Conservation (phyloP, 495 filamentous ascomycete genomes). For the Hypoxylon lenormandii region DNA sequence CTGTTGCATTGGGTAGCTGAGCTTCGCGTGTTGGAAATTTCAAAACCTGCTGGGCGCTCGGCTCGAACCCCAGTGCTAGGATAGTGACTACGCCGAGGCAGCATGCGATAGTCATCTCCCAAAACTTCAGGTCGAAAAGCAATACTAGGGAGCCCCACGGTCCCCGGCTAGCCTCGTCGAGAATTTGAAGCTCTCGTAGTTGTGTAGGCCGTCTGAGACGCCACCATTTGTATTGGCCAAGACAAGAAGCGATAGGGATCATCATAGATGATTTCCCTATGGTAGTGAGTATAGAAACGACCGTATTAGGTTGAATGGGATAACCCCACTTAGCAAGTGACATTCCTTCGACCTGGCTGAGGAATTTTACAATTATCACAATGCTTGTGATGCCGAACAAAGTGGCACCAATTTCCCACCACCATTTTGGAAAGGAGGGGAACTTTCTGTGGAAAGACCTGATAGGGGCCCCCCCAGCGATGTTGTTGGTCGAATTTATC, state of each 20-base stretch:
- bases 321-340: background rate
- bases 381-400: conserved; percentile 22
- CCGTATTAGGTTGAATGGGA: conserved; percentile 4
- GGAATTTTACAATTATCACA: conserved; percentile 23
- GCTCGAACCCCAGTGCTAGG: conserved; percentile 33
- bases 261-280: conserved; percentile 1
- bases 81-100: background rate
- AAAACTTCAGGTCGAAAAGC: background rate
- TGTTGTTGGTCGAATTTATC: too few species aligned
- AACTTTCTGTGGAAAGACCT: too few species aligned
- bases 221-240: conserved; percentile 15
- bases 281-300: conserved; percentile 2
- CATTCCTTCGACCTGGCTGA: conserved; percentile 6
- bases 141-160: conserved; percentile 5
- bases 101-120: background rate
- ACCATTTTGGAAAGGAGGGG: too few species aligned
- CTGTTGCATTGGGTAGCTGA: background rate
- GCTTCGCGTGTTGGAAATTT: conserved; percentile 4
- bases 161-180: conserved; percentile 17
- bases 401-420: conserved; percentile 40
- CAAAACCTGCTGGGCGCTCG: conserved; percentile 39
- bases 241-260: conserved; percentile 12
- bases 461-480: too few species aligned
- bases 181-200: background rate
- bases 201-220: background rate